Evolutionary conservation across 805 yeast genomes (phyloP).

Genomic region (Ogataea thermomethanolica): DNA sequence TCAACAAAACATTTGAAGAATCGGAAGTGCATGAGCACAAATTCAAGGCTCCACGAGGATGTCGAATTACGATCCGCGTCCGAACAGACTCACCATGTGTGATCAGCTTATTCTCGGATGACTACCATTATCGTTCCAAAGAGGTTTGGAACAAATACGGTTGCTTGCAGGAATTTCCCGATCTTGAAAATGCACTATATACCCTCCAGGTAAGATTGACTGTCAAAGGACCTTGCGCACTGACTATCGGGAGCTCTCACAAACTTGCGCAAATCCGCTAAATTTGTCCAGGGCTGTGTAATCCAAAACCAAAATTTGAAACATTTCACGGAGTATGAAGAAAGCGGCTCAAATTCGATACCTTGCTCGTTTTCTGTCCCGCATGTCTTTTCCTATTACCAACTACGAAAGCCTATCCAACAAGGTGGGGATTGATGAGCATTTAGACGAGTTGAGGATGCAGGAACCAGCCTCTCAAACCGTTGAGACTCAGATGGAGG

Average conservation of each 20-base stretch:
- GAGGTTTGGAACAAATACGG: slow-evolving; percentile 2
- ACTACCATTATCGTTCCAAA: background rate
- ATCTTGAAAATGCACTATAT: background rate
- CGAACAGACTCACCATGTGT: background rate
- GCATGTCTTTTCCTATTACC: slow-evolving; percentile 7
- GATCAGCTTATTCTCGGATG: background rate
- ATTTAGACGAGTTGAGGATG: slow-evolving; percentile 10
- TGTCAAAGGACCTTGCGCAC: background rate
- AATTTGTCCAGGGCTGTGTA: slow-evolving; percentile 4
- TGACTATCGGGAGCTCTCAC: slow-evolving; percentile 7
- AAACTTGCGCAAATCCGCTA: background rate
- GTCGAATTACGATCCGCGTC: background rate
- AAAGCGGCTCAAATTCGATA: slow-evolving; percentile 8
- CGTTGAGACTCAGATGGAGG: slow-evolving; percentile 36
- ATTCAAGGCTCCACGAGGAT: slow-evolving; percentile 2
- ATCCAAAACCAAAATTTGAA: slow-evolving; percentile 1
- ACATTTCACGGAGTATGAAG: slow-evolving; percentile 3
- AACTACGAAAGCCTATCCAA: slow-evolving; percentile 25
- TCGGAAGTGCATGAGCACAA: background rate
- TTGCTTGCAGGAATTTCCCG: background rate
- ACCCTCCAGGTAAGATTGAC: background rate
- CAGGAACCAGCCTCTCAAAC: slow-evolving; percentile 34
- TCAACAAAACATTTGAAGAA: background rate
- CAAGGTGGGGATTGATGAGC: slow-evolving; percentile 20
- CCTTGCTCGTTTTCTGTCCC: slow-evolving; percentile 2